phyloP scores from a whole-genome alignment of 768 basidiomycete genomes.

The Neoboletus subvelutipes region DNA sequence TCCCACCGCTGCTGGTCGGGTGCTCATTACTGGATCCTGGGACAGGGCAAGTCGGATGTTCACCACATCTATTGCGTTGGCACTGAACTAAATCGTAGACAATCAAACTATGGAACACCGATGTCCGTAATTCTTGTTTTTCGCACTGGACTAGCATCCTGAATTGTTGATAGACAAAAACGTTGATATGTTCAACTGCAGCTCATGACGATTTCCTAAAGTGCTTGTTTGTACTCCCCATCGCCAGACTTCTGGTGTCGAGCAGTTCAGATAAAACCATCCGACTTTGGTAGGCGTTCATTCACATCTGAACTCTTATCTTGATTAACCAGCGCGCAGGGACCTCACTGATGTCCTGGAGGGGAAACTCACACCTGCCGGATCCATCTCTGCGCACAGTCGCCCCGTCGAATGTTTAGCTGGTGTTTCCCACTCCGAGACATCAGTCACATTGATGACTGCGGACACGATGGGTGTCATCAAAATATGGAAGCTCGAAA shows the following conservation, averaged over 20 bases:
- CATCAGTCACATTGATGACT: slow-evolving; percentile 62
- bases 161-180: slow-evolving; percentile 56
- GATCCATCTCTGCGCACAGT: slow-evolving; percentile 79
- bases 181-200: slow-evolving; percentile 63
- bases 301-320: background rate
- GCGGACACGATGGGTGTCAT: slow-evolving; percentile 93
- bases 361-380: slow-evolving; percentile 47
- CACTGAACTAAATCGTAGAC: slow-evolving; percentile 47
- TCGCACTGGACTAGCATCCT: background rate
- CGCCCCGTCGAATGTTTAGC: slow-evolving; percentile 83
- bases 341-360: slow-evolving; percentile 52
- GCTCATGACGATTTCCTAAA: slow-evolving; percentile 95
- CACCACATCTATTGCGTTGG: background rate
- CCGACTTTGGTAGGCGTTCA: slow-evolving; percentile 70
- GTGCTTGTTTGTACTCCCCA: slow-evolving; percentile 67
- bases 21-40: slow-evolving; percentile 92
- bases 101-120: slow-evolving; percentile 82
- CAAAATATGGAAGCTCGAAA: slow-evolving; percentile 70
- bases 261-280: slow-evolving; percentile 89
- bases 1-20: slow-evolving; percentile 38
- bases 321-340: slow-evolving; percentile 42
- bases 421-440: slow-evolving; percentile 48
- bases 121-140: slow-evolving; percentile 42
- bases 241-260: slow-evolving; percentile 69
- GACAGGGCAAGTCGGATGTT: slow-evolving; percentile 57